phyloP scores from a whole-genome alignment of 2,329 filamentous ascomycete species.

The Macrophomina tecta region DNA sequence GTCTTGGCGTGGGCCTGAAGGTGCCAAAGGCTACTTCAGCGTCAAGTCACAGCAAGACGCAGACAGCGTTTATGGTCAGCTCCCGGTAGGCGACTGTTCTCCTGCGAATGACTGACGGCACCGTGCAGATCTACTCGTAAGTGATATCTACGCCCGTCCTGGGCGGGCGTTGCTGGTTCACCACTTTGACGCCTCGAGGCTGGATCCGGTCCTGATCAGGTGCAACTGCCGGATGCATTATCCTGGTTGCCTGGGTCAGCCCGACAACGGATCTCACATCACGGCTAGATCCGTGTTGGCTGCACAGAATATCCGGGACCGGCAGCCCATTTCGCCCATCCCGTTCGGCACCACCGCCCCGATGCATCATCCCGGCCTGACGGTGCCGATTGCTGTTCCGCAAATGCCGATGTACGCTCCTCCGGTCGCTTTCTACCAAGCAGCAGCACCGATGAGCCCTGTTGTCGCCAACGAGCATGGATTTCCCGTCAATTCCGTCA shows the following conservation, averaged over 20 bases:
- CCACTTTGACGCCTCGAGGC: constrained; percentile 31
- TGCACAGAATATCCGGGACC: background rate
- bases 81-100: constrained; percentile 29
- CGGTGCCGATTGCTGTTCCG: constrained; percentile 30
- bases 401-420: constrained; percentile 2
- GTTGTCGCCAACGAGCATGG: constrained; percentile 37
- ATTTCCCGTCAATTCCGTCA: constrained; percentile 45
- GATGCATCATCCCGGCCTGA: constrained; percentile 28
- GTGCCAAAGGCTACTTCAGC: constrained; percentile 45
- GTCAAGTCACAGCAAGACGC: constrained; percentile 42
- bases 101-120: constrained; percentile 31
- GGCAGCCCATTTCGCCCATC: constrained; percentile 2
- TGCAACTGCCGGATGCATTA: constrained; percentile 44
- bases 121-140: constrained; percentile 23
- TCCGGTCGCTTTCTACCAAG: constrained; percentile 31
- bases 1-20: constrained; percentile 31
- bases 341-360: background rate
- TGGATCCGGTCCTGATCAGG: constrained; percentile 37
- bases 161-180: constrained; percentile 36
- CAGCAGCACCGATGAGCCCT: constrained; percentile 18
- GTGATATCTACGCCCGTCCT: constrained; percentile 36
- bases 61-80: constrained; percentile 30
- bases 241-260: constrained; percentile 37
- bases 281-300: constrained; percentile 35
- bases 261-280: constrained; percentile 39